Percentiles rank a stretch among this genome's conserved stretches.
Conservation (phyloP, 2,329 filamentous ascomycete genomes). For the Verticillium longisporum region DNA sequence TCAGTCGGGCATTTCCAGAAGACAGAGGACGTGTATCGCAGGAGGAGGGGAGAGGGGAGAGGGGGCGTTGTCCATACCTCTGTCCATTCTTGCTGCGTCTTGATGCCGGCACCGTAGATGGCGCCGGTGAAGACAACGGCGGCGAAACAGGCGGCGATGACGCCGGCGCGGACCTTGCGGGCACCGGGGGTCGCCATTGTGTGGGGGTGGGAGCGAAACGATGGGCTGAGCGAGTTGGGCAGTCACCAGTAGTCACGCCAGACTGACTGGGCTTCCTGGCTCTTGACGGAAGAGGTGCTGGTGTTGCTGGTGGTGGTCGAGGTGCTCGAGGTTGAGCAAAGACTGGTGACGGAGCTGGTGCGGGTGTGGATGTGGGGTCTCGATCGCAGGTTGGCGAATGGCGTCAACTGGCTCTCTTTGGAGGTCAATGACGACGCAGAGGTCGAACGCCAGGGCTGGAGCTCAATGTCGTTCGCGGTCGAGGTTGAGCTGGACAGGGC, state of each 20-base stretch:
- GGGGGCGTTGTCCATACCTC: conserved; percentile 23
- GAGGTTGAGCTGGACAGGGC: background rate
- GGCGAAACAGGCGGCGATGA: conserved; percentile 34
- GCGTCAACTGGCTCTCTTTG: background rate
- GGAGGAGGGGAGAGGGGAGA: background rate
- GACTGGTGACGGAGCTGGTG: background rate
- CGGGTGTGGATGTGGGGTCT: conserved; percentile 1
- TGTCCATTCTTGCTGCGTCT: conserved; percentile 38
- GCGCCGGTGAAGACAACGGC: conserved; percentile 39
- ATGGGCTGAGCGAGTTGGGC: background rate
- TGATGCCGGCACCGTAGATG: conserved; percentile 42
- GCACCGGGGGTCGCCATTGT: conserved; percentile 7
- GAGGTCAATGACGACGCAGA: background rate
- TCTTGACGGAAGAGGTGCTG: conserved; percentile 14
- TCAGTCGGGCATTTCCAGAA: background rate
- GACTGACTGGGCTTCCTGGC: conserved; percentile 14
- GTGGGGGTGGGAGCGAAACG: background rate
- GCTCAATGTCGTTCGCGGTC: background rate
- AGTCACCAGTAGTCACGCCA: conserved; percentile 20
- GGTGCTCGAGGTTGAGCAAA: background rate
- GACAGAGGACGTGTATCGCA: background rate
- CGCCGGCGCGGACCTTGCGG: conserved; percentile 15
- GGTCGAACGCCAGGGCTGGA: background rate
- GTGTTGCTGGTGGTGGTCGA: conserved; percentile 6
- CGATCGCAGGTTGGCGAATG: background rate